Evolutionary conservation across 345 rosid species (phyloP).

Genomic region (Melaleuca alternifolia): DNA sequence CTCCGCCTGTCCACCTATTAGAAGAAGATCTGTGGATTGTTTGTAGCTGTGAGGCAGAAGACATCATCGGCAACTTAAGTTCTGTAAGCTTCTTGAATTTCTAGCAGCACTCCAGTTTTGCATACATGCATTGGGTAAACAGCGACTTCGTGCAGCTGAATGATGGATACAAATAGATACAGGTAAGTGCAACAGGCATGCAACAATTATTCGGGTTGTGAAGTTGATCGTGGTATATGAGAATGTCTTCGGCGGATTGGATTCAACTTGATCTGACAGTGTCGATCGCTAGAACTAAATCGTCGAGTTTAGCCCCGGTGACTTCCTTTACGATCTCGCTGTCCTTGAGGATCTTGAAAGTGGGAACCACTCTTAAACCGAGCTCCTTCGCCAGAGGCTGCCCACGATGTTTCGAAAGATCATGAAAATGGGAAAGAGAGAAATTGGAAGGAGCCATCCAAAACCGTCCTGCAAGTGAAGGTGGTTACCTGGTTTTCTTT

Average conservation of each 20-base stretch:
- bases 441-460: background rate
- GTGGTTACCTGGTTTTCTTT: conserved; percentile 57
- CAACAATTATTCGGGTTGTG: background rate
- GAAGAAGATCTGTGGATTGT: background rate
- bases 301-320: conserved; percentile 69
- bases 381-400: conserved; percentile 94
- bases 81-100: background rate
- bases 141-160: background rate
- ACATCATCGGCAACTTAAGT: background rate
- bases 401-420: background rate
- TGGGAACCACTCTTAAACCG: conserved; percentile 77
- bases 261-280: conserved; percentile 48
- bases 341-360: conserved; percentile 81
- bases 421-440: background rate
- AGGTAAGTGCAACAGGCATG: background rate
- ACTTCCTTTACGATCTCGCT: conserved; percentile 66
- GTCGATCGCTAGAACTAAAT: conserved; percentile 58
- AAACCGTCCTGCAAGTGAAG: background rate
- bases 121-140: background rate
- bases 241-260: background rate
- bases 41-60: background rate
- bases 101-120: background rate
- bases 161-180: background rate
- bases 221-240: background rate
- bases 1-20: background rate